Evolutionary conservation across 1,139 yeast genomes (phyloP), one percentile per base, ranked within the genome.

Genomic region (Spathaspora sp.): DNA sequence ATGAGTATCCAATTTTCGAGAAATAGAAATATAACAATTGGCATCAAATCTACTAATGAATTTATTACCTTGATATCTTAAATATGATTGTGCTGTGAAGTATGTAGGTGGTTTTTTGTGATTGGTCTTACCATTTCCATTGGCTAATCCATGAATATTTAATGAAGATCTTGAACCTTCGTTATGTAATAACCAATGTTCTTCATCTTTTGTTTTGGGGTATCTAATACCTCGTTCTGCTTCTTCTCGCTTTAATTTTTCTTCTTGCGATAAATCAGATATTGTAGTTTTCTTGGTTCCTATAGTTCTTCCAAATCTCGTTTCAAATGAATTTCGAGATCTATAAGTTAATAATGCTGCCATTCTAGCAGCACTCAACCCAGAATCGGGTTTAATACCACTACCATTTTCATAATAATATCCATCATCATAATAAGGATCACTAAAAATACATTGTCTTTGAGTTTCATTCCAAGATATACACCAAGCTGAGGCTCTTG

Each of bases 401-500:
- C 84, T 86, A n/a, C 79, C 78, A 39, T 79, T 72, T 13, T 82
- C 70, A 60, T 88, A 91, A 52, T 74, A 74, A 65, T 88, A 89
- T 2, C 99, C 99, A 59, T 90, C 97, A 48, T 80, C 78, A 61
- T 90, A 93, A 60, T 86, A 86, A 5, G 99, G 98, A 64, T 93
- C 99, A 23, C 96, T 84, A 66, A 91, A 93, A 27, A 93, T 89
- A 54, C 96, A 84, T 64, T 93, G 99, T 57, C 99, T 80, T 67
- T 93, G 99, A 7, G 99, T 95, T 62, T 93, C 99, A 48, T 96
- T 93, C 99, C 99, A 93, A 3, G 97, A 88, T 46, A 93, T 93
- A 56, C 98, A 93, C 99, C 99, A 93, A 0, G 99, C 99, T 7
- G 96, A 87, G 40, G 93, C 95, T 58, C 95, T 76, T 0, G 98